phyloP scores from a whole-genome alignment of 331 rosid species.

The Dryas integrifolia region DNA sequence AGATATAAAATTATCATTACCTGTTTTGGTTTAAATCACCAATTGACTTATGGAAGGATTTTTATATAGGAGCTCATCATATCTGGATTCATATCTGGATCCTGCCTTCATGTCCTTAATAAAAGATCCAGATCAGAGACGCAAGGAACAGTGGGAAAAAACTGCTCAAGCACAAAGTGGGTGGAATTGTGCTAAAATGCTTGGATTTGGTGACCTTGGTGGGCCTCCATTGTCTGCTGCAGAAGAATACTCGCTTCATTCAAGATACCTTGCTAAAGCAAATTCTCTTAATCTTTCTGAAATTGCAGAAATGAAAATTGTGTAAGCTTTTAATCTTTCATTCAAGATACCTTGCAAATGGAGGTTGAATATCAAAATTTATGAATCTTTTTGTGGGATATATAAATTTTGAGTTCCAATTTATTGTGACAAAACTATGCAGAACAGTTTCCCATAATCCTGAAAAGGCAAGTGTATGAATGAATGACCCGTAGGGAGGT shows the following conservation, averaged over 20 bases:
- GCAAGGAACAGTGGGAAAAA: conserved; percentile 92
- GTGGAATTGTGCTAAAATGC: conserved; percentile 71
- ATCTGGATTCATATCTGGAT: conserved; percentile 80
- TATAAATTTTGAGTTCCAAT: not conserved
- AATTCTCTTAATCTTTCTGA: conserved; percentile 85
- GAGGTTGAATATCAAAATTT: not conserved
- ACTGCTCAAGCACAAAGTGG: conserved; percentile 84
- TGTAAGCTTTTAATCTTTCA: conserved; percentile 42
- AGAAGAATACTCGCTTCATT: conserved; percentile 90
- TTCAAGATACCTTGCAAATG: no score
- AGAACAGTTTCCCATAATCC: not conserved
- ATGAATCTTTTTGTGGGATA: not conserved
- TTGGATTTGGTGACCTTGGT: conserved; percentile 88
- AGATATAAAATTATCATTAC: not conserved
- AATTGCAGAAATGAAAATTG: conserved; percentile 93
- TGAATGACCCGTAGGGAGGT: not conserved
- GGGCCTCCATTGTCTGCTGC: conserved; percentile 77
- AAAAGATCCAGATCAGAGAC: conserved; percentile 96
- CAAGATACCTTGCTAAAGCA: conserved; percentile 94
- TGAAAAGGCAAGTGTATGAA: not conserved
- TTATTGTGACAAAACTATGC: not conserved
- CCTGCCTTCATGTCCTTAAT: conserved; percentile 98
- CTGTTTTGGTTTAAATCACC: not conserved
- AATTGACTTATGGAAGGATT: conserved; percentile 13
- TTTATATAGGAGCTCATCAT: conserved; percentile 64